These are phyloP conservation scores for Anthoceros angustus DNA, from an alignment of 225 moss, liverwort and hornwort species.

Conservation along the genomic window DNA sequence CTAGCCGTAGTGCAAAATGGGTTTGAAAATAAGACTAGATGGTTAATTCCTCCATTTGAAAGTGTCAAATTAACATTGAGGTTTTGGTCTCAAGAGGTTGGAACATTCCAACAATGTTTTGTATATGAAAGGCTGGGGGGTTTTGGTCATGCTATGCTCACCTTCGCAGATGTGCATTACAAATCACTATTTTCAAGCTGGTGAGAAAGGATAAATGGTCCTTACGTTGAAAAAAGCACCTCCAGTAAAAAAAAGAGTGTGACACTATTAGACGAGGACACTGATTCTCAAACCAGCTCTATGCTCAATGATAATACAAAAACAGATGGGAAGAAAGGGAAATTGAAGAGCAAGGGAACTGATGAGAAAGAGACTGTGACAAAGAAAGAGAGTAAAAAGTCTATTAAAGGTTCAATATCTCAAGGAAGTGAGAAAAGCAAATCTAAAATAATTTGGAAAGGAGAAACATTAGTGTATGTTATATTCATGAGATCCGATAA, in stretches of 20 bases:
- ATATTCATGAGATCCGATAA: neutral
- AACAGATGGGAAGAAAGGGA: no score
- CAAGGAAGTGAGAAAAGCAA: neutral
- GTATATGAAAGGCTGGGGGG: conserved; percentile 58
- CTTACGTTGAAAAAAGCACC: neutral
- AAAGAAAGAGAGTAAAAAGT: neutral
- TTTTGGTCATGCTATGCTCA: conserved; percentile 26
- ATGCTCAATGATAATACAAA: no score
- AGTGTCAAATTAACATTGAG: conserved; percentile 34
- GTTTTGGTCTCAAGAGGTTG: conserved; percentile 44
- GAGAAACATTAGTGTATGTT: neutral
- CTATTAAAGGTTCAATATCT: neutral
- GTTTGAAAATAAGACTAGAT: conserved; percentile 48
- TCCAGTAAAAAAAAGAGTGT: no score
- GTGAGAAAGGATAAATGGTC: conserved; percentile 1
- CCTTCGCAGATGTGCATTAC: conserved; percentile 58
- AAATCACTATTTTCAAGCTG: conserved; percentile 38
- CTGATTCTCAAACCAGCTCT: no score
- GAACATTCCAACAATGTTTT: conserved; percentile 57
- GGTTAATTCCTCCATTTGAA: conserved; percentile 48
- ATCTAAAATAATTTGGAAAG: neutral
- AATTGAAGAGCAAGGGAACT: neutral
- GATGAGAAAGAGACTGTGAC: neutral
- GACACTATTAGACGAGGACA: no score
- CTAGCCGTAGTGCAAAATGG: conserved; percentile 23